Base-by-base conservation (phyloP, 768 basidiomycete species). In the Trametes cingulata region DNA sequence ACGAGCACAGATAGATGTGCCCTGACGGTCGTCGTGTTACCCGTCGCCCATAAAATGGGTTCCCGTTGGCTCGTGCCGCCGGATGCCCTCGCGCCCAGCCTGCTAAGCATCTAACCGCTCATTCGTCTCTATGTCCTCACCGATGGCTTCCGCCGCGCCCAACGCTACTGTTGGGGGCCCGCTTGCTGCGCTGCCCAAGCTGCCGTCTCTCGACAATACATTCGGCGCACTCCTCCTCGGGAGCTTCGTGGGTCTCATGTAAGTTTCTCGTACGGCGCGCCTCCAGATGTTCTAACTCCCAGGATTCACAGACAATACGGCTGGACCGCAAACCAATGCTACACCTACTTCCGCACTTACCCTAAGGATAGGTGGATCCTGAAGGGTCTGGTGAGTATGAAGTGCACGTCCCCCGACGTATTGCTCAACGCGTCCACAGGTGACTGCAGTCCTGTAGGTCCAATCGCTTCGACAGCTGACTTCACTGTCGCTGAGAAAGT, bases 161-260 rank as follows among this genome's bases (percentile, higher is more conserved):
- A 42, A 19, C 41, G 7, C 41, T 8, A 8, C 29, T 35, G 27
- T 42, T 35, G 27, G 19, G 25, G 29, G 24, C 29, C 41, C 53
- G 22, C 20, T 45, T 7, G 42, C 53, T 9, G 19, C 36, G 25
- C 33, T 46, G 17, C 58, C 41, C 6, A 17, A 36, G 10, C 17
- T 53, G 5, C 58, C 52, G 13, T 9, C 52, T 13, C 58, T 60
- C 3, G 52, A 60, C 45, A 53, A 54, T 25, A 60, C 52, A 12
- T 46, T 60, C 37, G 58, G 58, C 17, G 58, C 58, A n/a, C 20
- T 60, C n/a, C 51, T 60, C 25, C 53, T 60, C 37, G 58, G 58
- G 46, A 53, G 43, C 10, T 60, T 60, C 52, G 24, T 60, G 2
- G 58, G 58, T 1, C 36, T 60, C 39, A 54, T 60, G 58, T 60